Evolutionary conservation across 306 rosid genomes (phyloP), one percentile per base, ranked within the genome.

Genomic region (Quercus variabilis): DNA sequence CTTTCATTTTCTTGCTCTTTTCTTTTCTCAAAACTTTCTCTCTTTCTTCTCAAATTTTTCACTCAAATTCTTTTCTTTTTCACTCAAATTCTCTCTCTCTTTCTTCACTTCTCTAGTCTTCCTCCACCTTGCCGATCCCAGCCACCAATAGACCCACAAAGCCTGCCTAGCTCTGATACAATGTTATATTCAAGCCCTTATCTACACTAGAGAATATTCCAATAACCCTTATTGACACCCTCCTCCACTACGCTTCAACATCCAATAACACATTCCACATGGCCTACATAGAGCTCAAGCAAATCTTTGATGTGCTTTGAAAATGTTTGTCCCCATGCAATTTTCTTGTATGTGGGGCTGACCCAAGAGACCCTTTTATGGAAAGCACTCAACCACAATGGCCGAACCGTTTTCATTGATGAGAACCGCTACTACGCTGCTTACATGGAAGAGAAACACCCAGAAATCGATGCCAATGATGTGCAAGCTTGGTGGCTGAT

Each of bases 381-480:
- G 99, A 95, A 91, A 81, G 87, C 98, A 20, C 87, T 95, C 14
- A 95, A 95, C 83, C 89, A 91, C 86, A 85, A 91, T 19, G 98
- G 99, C 55, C 81, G 95, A 25, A 95, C 98, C 0, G 95, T 95
- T 0, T 95, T 93, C 91, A 89, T 95, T 35, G 98, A 95, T 5
- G 99, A 95, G 81, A 95, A 95, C 56, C 90, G 99, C 0, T 95
- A 95, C 80, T 95, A 91, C 77, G 99, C 97, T 0, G 30, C 30
- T 28, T 28, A 90, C 71, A 75, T 84, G 0, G 98, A 95, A 78
- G 97, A 95, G 51, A 75, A 85, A n/a, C 96, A 93, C 87, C 99
- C 99, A 0, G 96, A 93, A 28, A 91, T 93, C 70, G 99, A 95
- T 69, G 99, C 86, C 13, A 93, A 88, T 78, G 99, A 95, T 13